Percentiles rank a stretch among this genome's conserved stretches.
phyloP scores from a whole-genome alignment of 805 yeast genomes.

The Kazachstania viticola region DNA sequence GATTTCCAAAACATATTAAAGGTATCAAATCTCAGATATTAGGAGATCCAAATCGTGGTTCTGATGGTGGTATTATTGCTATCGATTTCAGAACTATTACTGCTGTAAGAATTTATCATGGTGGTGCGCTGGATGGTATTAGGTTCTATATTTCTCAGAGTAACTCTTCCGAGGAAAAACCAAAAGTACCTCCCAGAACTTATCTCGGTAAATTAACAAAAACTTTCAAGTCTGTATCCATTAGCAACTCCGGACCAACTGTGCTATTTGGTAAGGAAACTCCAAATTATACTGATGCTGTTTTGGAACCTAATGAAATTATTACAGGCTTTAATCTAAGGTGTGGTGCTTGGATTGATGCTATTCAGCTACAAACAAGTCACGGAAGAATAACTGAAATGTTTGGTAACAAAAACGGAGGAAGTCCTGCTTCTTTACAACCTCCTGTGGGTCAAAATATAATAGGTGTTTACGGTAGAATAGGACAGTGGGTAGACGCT shows the following conservation, averaged over 20 bases:
- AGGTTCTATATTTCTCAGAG: conserved; percentile 33
- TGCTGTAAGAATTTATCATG: conserved; percentile 58
- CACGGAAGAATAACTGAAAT: conserved; percentile 41
- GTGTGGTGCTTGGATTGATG: conserved; percentile 87
- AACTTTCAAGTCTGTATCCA: conserved; percentile 11
- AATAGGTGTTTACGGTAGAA: conserved; percentile 62
- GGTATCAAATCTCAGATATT: conserved; percentile 22
- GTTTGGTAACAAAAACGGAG: conserved; percentile 65
- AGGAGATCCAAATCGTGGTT: conserved; percentile 19
- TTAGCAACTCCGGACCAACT: conserved; percentile 6
- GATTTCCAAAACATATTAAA: conserved; percentile 10
- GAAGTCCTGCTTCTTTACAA: conserved; percentile 43
- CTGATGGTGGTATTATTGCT: conserved; percentile 20
- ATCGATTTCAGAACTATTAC: conserved; percentile 26
- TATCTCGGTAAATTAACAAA: conserved; percentile 26
- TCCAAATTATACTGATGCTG: conserved; percentile 41
- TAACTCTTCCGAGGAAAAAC: conserved; percentile 13
- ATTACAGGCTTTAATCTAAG: conserved; percentile 52
- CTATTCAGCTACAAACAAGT: conserved; percentile 57
- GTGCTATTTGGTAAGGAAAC: conserved; percentile 43
- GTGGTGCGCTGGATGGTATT: conserved; percentile 74
- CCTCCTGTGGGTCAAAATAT: conserved; percentile 53
- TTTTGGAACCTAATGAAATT: conserved; percentile 44
- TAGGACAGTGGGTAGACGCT: conserved; percentile 62
- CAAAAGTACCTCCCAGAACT: conserved; percentile 38